Percentiles rank a stretch among this genome's conserved stretches.
phyloP scores from a whole-genome alignment of 176 grass and related monocot genomes.

The Paspalum vaginatum region DNA sequence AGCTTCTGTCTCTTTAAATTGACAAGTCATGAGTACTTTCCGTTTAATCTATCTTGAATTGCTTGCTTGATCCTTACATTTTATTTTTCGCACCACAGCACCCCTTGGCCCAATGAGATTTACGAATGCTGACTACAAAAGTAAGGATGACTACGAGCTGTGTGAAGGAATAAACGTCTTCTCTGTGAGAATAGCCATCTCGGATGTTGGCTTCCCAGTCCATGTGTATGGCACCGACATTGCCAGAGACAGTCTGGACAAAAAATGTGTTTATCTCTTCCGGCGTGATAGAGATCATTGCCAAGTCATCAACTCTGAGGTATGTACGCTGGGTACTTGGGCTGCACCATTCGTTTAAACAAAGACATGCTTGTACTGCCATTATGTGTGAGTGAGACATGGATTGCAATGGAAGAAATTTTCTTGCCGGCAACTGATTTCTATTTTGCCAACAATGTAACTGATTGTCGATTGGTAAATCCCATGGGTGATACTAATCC shows the following conservation, averaged over 20 bases:
- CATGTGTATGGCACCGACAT: constrained; percentile 24
- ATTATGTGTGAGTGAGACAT: neutral
- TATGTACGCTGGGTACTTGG: neutral
- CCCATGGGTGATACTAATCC: neutral
- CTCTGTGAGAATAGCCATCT: neutral
- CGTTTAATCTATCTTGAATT: neutral
- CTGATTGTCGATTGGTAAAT: neutral
- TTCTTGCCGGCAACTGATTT: neutral
- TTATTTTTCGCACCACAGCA: neutral
- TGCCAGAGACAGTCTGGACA: constrained; percentile 2
- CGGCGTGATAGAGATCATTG: neutral
- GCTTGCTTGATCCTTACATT: neutral
- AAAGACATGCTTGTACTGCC: neutral
- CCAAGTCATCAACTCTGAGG: constrained; percentile 21
- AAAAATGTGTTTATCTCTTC: constrained; percentile 23
- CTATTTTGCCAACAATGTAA: neutral
- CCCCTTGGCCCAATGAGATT: constrained; percentile 17
- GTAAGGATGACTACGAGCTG: neutral
- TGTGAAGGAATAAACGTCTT: constrained; percentile 4
- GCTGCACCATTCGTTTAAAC: neutral
- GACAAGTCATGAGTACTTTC: neutral
- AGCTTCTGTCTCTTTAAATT: neutral
- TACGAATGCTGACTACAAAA: neutral
- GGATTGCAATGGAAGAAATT: neutral
- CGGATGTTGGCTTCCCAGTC: constrained; percentile 8